Base-by-base conservation (phyloP, 2,329 filamentous ascomycete genomes). In the Orbilia javanica region DNA sequence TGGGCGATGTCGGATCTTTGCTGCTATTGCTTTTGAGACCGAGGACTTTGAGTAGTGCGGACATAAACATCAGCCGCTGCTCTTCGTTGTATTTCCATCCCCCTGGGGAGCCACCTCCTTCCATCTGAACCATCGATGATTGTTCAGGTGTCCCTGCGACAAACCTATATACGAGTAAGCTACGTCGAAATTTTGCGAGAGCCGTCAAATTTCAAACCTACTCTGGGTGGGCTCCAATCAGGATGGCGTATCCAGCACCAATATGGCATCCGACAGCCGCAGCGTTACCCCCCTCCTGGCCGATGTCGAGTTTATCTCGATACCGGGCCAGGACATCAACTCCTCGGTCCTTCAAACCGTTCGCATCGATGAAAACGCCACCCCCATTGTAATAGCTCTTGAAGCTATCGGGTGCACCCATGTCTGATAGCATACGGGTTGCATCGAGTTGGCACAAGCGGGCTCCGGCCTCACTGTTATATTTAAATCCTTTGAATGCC, bases 161-260 rank as follows among this genome's bases (percentile, higher is more conserved):
- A 83, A 98, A 98, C 83, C 94, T 97, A 80, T 8, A 22, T 2
- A 39, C 34, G 13, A 44, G 20, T 48, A n/a, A 64, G 25, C 15
- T 20, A 3, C 22, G 57, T 27, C 18, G 10, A 4, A 13, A 20
- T 42, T 44, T 67, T 63, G 60, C 60, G 79, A 83, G 18, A 66
- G 62, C 74, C 31, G n/a, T 81, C 27, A 44, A 46, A 52, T 29
- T 7, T 81, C 84, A 64, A 78, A 85, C 88, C 83, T 86, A 96
- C 93, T 99, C 96, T 64, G 95, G 95, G 86, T 99, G 96, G 44
- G 94, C 93, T 0, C 94, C 94, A 0, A 92, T 96, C 18, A 99
- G 84, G 4, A 98, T 85, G 0, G 89, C 93, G 44, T 89, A 89
- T 1, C 96, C 96, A 52, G 93, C 89, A 0, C 94, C 94, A 52